phyloP scores from a whole-genome alignment of 768 basidiomycete genomes.

The Macrolepiota dolichaula region DNA sequence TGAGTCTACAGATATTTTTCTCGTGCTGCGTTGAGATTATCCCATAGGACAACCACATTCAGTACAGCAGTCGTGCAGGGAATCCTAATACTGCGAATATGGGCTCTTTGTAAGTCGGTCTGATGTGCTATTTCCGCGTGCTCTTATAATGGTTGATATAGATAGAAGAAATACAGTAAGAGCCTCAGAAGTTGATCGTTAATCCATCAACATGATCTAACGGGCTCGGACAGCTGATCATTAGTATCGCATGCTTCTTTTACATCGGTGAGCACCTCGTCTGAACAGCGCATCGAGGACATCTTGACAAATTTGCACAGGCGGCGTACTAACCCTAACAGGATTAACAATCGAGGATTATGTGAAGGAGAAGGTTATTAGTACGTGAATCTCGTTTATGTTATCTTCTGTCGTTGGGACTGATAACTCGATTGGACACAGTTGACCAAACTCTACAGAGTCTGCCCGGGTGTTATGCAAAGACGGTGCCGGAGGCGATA shows the following conservation, averaged over 20 bases:
- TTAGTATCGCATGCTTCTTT: slow-evolving; percentile 20
- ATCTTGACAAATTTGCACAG: slow-evolving; percentile 10
- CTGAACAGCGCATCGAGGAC: background rate
- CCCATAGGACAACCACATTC: slow-evolving; percentile 15
- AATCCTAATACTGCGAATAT: slow-evolving; percentile 23
- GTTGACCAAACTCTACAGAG: slow-evolving; percentile 18
- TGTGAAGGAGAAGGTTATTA: slow-evolving; percentile 21
- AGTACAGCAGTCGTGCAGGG: slow-evolving; percentile 22
- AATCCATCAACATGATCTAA: background rate
- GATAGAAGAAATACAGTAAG: slow-evolving; percentile 18
- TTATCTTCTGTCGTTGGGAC: background rate
- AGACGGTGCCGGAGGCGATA: slow-evolving; percentile 23
- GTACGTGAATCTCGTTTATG: slow-evolving; percentile 14
- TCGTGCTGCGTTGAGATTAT: background rate
- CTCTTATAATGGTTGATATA: background rate
- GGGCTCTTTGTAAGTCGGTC: slow-evolving; percentile 23
- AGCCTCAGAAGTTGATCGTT: background rate
- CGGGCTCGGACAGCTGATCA: slow-evolving; percentile 8
- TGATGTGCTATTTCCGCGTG: background rate
- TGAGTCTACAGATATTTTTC: slow-evolving; percentile 4
- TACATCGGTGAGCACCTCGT: slow-evolving; percentile 19
- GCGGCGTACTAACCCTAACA: slow-evolving; percentile 21
- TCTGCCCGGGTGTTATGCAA: slow-evolving; percentile 28
- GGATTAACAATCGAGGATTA: slow-evolving; percentile 24
- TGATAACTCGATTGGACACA: background rate